Base-by-base conservation (phyloP, 2,329 filamentous ascomycete species). In the Colletotrichum falcatum region DNA sequence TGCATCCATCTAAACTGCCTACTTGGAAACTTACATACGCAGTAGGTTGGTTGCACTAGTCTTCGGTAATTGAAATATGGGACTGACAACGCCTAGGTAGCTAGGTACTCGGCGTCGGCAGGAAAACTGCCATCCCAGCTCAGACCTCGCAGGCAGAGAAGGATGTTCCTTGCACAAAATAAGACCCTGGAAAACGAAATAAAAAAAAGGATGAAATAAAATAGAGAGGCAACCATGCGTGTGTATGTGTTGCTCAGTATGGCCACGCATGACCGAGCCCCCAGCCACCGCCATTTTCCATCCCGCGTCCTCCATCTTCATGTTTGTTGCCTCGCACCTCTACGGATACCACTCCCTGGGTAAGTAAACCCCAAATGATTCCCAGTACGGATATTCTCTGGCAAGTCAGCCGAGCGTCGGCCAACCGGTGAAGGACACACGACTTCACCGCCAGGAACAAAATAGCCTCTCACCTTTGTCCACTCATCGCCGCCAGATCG, bases 81-180 rank as follows among this genome's bases (percentile, higher is more conserved):
- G 23, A 28, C 26, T 18, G 48, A 18, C 44, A 49, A 65, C 23
- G 30, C 46, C 46, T 6, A 2, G 39, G 39, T 5, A 12, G 11
- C 7, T 42, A 42, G 14, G 39, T 42, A 42, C 3, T 39, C 1
- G 39, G 12, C 26, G 7, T 51, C 55, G 46, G 51, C 33, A 48
- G 48, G 44, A 65, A 49, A 46, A 26, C n/a, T 26, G 55, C 30
- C 61, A 53, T 66, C 66, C 64, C 51, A 63, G 64, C 58, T 51
- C 16, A 5, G 58, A 18, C 65, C 44, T 67, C 26, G 39, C 49
- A 44, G 26, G 37, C 58, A 49, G 48, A 59, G 51, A 62, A 62
- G 68, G 58, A 68, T 70, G 28, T 67, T 70, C 68, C 68, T 60
- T 70, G 68, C 53, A 46, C 23, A 23, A 5, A 37, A 30, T 33